A percentile compares a stretch with the other conserved stretches of the same genome.
Conservation (phyloP, 129 eudicot genomes). For the sunflower (Helianthus annuus) region HanXRQr2.0-SUNRISE NC_035446.2:172639103-172639602, state of each 20-base stretch:
- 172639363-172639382: conserved; percentile 33
- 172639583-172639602: no score
- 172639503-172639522: conserved; percentile 26
- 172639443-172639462: conserved; percentile 15
- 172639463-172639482: conserved; percentile 36
- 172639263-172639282: neutral
- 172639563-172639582: neutral
- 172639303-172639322: neutral
- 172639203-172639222: neutral
- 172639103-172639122: conserved; percentile 86
- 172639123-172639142: conserved; percentile 48
- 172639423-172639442: conserved; percentile 32
- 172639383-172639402: conserved; percentile 21
- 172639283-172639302: neutral
- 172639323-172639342: no score
- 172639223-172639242: neutral
- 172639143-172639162: conserved; percentile 5
- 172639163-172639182: neutral
- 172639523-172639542: neutral
- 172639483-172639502: conserved; percentile 31
- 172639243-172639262: neutral
- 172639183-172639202: neutral
- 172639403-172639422: conserved; percentile 14
- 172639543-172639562: neutral
- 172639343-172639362: conserved; percentile 26